Conservation (phyloP, 176 grass and related monocot species). For the Pontederia paniculata region DNA sequence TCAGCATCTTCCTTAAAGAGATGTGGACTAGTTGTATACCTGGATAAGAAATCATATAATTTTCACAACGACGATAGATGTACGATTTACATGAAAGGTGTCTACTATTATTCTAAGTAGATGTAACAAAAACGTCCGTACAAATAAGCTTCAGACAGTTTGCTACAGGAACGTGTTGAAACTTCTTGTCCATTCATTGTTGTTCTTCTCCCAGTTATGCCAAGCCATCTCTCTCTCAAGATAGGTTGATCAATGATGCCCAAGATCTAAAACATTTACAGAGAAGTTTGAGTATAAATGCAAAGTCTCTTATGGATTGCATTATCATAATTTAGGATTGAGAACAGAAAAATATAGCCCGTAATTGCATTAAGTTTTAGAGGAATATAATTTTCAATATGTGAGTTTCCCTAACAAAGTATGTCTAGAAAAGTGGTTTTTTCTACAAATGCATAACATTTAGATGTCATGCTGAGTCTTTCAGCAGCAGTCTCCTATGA, state of each 20-base stretch:
- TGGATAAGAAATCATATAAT: slow-evolving; percentile 20
- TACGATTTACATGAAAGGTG: neutral
- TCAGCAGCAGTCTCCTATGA: too few relatives aligned
- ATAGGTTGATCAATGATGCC: slow-evolving; percentile 83
- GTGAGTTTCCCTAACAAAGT: too few relatives aligned
- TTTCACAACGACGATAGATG: slow-evolving; percentile 10
- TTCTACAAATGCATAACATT: too few relatives aligned
- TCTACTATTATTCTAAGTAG: neutral
- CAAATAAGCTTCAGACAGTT: slow-evolving; percentile 81
- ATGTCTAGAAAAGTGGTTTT: too few relatives aligned
- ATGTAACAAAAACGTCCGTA: slow-evolving; percentile 25
- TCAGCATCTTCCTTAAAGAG: slow-evolving; percentile 68
- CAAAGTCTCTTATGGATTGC: neutral
- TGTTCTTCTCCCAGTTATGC: slow-evolving; percentile 51
- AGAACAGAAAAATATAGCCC: too few relatives aligned
- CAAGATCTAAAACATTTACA: slow-evolving; percentile 41
- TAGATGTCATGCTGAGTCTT: too few relatives aligned
- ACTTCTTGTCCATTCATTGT: slow-evolving; percentile 72
- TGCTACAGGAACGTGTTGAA: slow-evolving; percentile 56
- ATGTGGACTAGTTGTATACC: slow-evolving; percentile 95
- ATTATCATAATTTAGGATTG: neutral
- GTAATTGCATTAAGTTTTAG: too few relatives aligned
- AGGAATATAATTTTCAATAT: too few relatives aligned
- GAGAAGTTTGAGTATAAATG: slow-evolving; percentile 2
- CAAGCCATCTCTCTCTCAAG: slow-evolving; percentile 84